Evolutionary conservation across 495 filamentous ascomycete genomes (phyloP).

Genomic region (Penicillium goetzii): DNA sequence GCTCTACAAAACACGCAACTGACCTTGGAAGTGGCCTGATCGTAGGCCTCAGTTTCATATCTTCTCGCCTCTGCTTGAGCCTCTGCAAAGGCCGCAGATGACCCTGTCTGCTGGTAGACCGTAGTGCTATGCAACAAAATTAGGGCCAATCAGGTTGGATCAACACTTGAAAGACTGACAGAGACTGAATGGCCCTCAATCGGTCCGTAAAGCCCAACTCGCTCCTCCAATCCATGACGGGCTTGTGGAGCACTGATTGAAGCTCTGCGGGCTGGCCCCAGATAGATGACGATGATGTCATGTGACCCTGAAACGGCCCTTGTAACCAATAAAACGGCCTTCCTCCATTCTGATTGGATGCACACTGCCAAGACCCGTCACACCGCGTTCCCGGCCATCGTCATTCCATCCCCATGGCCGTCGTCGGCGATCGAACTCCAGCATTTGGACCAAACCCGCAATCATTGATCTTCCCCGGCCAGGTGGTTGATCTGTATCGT

Average conservation of each 20-base stretch:
- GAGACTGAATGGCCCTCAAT: slow-evolving; percentile 51
- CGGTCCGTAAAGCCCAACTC: slow-evolving; percentile 56
- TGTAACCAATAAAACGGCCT: slow-evolving; percentile 3
- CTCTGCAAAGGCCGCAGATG: slow-evolving; percentile 42
- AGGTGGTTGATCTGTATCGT: slow-evolving; percentile 10
- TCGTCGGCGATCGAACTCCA: slow-evolving; percentile 31
- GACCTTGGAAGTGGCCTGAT: slow-evolving; percentile 47
- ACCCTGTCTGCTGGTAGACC: slow-evolving; percentile 46
- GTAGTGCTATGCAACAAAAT: slow-evolving; percentile 43
- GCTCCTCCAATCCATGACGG: slow-evolving; percentile 48
- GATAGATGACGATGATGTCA: slow-evolving; percentile 26
- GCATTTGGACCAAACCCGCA: slow-evolving; percentile 26
- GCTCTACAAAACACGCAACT: slow-evolving; percentile 4
- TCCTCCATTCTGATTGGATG: background rate
- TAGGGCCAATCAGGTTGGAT: slow-evolving; percentile 11
- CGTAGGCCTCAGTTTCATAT: slow-evolving; percentile 46
- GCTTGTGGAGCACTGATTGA: slow-evolving; percentile 6
- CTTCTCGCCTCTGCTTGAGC: slow-evolving; percentile 47
- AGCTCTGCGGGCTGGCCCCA: slow-evolving; percentile 5
- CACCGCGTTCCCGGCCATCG: slow-evolving; percentile 25
- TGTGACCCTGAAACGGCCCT: slow-evolving; percentile 18
- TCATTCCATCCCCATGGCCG: slow-evolving; percentile 36
- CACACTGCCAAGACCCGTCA: slow-evolving; percentile 11
- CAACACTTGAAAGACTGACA: slow-evolving; percentile 36
- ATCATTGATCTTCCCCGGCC: slow-evolving; percentile 27